Conservation (phyloP, 2,329 filamentous ascomycete species). For the Calcarisporium arbuscula region DNA sequence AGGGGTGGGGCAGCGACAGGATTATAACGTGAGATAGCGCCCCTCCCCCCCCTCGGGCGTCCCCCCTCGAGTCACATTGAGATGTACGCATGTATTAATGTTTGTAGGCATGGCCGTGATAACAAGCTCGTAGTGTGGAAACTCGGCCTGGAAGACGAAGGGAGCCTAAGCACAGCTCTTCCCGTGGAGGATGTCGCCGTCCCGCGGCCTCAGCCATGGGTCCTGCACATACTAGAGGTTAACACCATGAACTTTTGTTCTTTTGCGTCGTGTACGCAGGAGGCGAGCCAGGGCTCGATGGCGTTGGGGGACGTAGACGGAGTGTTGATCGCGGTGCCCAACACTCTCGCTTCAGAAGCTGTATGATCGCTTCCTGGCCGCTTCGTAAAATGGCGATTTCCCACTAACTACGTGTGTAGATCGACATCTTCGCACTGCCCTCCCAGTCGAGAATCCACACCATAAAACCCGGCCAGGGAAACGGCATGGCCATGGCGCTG, state of each 20-base stretch:
- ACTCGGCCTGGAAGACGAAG: slow-evolving; percentile 54
- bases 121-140: slow-evolving; percentile 84
- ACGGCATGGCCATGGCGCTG: slow-evolving; percentile 88
- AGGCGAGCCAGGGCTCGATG: slow-evolving; percentile 15
- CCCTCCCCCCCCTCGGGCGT: neutral
- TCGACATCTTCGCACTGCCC: slow-evolving; percentile 82
- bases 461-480: slow-evolving; percentile 41
- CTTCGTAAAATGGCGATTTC: neutral
- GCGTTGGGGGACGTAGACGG: slow-evolving; percentile 23
- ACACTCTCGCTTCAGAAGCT: slow-evolving; percentile 65
- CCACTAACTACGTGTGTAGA: slow-evolving; percentile 27
- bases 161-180: slow-evolving; percentile 57
- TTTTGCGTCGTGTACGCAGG: slow-evolving; percentile 57
- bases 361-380: slow-evolving; percentile 32
- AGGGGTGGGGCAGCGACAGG: slow-evolving; percentile 63
- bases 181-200: slow-evolving; percentile 58
- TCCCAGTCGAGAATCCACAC: slow-evolving; percentile 62
- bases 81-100: neutral
- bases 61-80: neutral
- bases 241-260: slow-evolving; percentile 95
- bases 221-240: slow-evolving; percentile 76
- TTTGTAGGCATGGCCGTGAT: slow-evolving; percentile 76
- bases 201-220: slow-evolving; percentile 63
- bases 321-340: slow-evolving; percentile 73
- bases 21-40: slow-evolving; percentile 65